Evolutionary conservation across 257 asterid species (phyloP).

Genomic region (Ilex asprella): DNA sequence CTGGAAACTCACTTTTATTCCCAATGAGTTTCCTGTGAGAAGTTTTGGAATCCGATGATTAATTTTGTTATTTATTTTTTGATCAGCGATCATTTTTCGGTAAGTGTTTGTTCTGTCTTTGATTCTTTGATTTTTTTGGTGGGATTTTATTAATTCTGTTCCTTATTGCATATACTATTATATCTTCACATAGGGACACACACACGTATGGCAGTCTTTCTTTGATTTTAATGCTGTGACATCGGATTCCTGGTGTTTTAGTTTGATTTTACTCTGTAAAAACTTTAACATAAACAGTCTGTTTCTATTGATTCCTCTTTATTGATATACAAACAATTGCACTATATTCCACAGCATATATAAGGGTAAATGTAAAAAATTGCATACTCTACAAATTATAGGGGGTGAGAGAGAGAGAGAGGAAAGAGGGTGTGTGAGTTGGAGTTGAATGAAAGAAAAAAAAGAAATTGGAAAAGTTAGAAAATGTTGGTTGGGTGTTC

Average conservation of each 20-base stretch:
- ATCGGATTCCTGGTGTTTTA: slow-evolving; percentile 77
- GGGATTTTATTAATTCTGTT: slow-evolving; percentile 22
- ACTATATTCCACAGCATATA: slow-evolving; percentile 15
- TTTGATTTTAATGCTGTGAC: slow-evolving; percentile 29
- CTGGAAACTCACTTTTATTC: slow-evolving; percentile 19
- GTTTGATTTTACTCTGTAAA: slow-evolving; percentile 28
- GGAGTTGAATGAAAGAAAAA: slow-evolving; percentile 19
- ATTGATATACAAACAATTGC: slow-evolving; percentile 12
- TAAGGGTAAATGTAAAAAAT: slow-evolving; percentile 15
- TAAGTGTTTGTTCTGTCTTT: slow-evolving; percentile 61
- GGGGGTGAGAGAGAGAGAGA: slow-evolving; percentile 12
- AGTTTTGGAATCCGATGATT: slow-evolving; percentile 80
- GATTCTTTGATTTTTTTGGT: slow-evolving; percentile 42
- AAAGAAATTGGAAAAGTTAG: slow-evolving; percentile 35
- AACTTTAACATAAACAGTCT: slow-evolving; percentile 60
- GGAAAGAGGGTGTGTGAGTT: slow-evolving; percentile 31
- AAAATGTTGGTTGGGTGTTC: slow-evolving; percentile 99
- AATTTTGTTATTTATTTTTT: too few species aligned
- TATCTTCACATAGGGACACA: slow-evolving; percentile 46
- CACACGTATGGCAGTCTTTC: slow-evolving; percentile 6
- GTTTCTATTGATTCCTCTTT: slow-evolving; percentile 63
- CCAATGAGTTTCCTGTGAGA: slow-evolving; percentile 37
- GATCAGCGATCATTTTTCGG: slow-evolving; percentile 27
- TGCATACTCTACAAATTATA: slow-evolving; percentile 6
- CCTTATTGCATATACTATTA: neutral